A percentile compares a stretch with the other conserved stretches of the same genome.
Evolutionary conservation across 2,329 filamentous ascomycete species (phyloP).

Genomic region (Pseudogymnoascus sp.): DNA sequence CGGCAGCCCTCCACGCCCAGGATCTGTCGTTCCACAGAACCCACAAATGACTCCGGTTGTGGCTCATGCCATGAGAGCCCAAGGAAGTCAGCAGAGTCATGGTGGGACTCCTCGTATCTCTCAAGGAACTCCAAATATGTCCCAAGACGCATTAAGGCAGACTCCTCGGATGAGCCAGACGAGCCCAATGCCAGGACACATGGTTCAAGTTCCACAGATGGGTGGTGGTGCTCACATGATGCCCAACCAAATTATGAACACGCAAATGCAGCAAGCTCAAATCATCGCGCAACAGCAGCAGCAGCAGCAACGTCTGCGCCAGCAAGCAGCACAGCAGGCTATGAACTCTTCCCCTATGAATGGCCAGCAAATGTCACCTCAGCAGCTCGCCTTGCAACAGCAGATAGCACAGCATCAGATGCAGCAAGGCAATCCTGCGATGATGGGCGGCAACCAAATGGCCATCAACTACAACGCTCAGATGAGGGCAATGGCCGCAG

Average conservation of each 20-base stretch:
- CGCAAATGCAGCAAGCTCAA: constrained; percentile 28
- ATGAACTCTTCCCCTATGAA: constrained; percentile 11
- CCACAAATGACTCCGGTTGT: constrained; percentile 50
- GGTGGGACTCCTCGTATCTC: constrained; percentile 56
- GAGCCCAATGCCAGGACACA: constrained; percentile 52
- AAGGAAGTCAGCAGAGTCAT: constrained; percentile 60
- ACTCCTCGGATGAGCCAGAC: constrained; percentile 57
- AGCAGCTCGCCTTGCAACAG: constrained; percentile 35
- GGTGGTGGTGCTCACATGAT: constrained; percentile 43
- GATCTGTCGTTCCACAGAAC: constrained; percentile 54
- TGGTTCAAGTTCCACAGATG: constrained; percentile 50
- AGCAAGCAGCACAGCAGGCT: constrained; percentile 37
- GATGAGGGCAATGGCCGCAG: constrained; percentile 18
- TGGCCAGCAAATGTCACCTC: constrained; percentile 21
- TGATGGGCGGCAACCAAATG: constrained; percentile 14
- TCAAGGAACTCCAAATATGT: constrained; percentile 52
- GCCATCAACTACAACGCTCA: constrained; percentile 18
- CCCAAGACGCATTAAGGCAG: constrained; percentile 37
- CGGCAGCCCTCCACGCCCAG: constrained; percentile 57
- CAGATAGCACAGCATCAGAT: constrained; percentile 29
- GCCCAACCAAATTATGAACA: constrained; percentile 31
- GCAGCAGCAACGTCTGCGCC: constrained; percentile 27
- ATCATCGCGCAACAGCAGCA: constrained; percentile 18
- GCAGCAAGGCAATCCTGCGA: constrained; percentile 18
- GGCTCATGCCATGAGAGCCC: constrained; percentile 54